Conservation (phyloP, 2,329 filamentous ascomycete genomes). For the Cryphonectria japonica region DNA sequence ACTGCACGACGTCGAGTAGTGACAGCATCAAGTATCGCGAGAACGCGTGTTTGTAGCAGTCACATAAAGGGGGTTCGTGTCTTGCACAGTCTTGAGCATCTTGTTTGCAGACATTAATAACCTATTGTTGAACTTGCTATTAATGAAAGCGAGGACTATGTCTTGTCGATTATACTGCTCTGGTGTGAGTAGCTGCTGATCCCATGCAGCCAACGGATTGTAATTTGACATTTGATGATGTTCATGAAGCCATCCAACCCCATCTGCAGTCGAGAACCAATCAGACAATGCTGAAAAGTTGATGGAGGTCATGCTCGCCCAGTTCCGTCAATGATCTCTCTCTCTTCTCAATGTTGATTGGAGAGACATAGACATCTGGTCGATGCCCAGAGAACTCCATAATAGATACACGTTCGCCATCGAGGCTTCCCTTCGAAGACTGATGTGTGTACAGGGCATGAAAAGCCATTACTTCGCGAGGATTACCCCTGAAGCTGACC, state of each 20-base stretch:
- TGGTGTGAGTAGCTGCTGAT: not conserved
- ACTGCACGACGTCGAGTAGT: not conserved
- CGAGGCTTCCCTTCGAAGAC: not conserved
- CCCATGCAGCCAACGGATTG: not conserved
- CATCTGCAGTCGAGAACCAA: not conserved
- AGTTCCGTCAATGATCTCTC: not conserved
- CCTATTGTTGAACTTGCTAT: too few species aligned
- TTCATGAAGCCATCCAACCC: not conserved
- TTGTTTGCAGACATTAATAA: too few species aligned
- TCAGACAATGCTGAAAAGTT: not conserved
- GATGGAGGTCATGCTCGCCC: not conserved
- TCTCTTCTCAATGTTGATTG: not conserved
- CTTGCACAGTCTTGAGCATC: too few species aligned
- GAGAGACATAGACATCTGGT: not conserved
- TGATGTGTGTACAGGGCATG: not conserved
- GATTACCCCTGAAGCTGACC: not conserved
- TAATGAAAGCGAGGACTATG: not conserved
- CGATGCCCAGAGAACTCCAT: not conserved
- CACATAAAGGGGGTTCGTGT: not conserved
- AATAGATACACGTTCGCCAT: not conserved
- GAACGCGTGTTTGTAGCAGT: not conserved
- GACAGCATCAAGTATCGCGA: not conserved
- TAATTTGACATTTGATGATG: not conserved
- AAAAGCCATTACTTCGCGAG: not conserved
- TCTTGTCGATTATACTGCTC: not conserved